Conservation (phyloP, 306 rosid genomes). For the Oxytropis ochrocephala region DNA sequence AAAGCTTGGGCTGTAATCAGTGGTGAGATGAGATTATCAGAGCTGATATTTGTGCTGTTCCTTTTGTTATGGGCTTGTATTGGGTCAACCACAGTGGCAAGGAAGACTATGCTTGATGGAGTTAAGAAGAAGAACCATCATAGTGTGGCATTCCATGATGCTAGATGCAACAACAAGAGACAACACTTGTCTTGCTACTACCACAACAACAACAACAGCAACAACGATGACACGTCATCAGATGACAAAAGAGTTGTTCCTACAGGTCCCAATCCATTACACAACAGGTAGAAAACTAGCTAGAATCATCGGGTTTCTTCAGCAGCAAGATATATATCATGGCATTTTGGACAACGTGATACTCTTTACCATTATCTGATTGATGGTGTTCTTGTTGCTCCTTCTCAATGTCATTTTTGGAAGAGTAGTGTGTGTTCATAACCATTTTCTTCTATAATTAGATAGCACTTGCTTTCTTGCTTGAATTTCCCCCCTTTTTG, state of each 20-base stretch:
- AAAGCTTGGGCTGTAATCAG: too few species aligned
- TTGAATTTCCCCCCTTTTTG: neutral
- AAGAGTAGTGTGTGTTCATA: neutral
- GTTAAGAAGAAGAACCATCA: slow-evolving; percentile 27
- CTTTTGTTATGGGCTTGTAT: slow-evolving; percentile 40
- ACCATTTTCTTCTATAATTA: slow-evolving; percentile 4
- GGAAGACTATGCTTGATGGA: slow-evolving; percentile 29
- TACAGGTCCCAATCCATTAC: slow-evolving; percentile 86
- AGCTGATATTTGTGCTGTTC: slow-evolving; percentile 30
- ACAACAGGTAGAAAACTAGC: slow-evolving; percentile 61
- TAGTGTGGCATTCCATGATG: slow-evolving; percentile 9
- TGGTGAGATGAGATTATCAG: slow-evolving; percentile 32
- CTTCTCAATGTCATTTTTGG: slow-evolving; percentile 17
- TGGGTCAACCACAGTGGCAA: slow-evolving; percentile 36
- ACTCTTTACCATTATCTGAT: neutral
- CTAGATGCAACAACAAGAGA: slow-evolving; percentile 29
- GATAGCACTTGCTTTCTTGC: neutral
- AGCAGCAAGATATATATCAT: neutral
- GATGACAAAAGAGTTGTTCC: slow-evolving; percentile 78
- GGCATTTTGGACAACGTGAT: neutral
- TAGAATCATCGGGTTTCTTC: neutral
- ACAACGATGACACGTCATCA: slow-evolving; percentile 19
- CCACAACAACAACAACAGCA: slow-evolving; percentile 9
- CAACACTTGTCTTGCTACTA: slow-evolving; percentile 21
- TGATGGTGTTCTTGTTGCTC: neutral